Evolutionary conservation across 2,329 filamentous ascomycete species (phyloP), one percentile per base, ranked within the genome.

Genomic region (Grosmannia penicillata): DNA sequence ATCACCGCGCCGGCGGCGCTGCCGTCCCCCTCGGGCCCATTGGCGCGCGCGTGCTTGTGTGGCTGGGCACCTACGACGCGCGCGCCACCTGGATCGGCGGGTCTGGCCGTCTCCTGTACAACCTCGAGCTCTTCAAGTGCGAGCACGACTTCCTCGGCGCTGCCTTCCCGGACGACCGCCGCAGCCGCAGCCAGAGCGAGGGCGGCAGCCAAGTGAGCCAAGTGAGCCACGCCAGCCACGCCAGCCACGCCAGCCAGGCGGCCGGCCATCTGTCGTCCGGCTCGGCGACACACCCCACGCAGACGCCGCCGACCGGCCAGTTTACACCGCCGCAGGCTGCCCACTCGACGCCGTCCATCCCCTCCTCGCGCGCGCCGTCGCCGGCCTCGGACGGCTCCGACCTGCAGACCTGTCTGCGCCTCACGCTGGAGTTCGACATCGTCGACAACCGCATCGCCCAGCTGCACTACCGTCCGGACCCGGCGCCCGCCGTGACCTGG

Each of bases 391-490:
- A 30, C 6, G 15, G 30, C 10, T 11, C 15, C 15, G 31, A n/a
- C 9, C 19, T 34, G 24, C 31, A 36, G 33, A 23, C 33, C 7
- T 40, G 29, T 28, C 38, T 40, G 27, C 38, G 33, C n/a, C 33
- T 36, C 27, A 36, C 38, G 13, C 23, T 40, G 21, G 27, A 40
- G 29, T 40, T 40, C 24, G 38, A 40, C 33, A 17, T 28, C 13
- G 23, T 40, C 33, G 38, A 40, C 32, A 40, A 22, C 38, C 38
- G 38, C 28, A 40, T 40, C 18, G 38, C 38, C 14, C 38, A 32
- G 28, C 33, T 40, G 33, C 29, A 36, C 33, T 28, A 33, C 14
- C 38, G 26, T 5, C 10, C 14, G 6, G 11, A 8, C 4, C 22
- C 38, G 1, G 28, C 38, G 4, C 38, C 33, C 4, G 28, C 18